Evolutionary conservation across 2,329 filamentous ascomycete species (phyloP), one percentile per base, ranked within the genome.

Genomic region (Esteya vermicola): DNA sequence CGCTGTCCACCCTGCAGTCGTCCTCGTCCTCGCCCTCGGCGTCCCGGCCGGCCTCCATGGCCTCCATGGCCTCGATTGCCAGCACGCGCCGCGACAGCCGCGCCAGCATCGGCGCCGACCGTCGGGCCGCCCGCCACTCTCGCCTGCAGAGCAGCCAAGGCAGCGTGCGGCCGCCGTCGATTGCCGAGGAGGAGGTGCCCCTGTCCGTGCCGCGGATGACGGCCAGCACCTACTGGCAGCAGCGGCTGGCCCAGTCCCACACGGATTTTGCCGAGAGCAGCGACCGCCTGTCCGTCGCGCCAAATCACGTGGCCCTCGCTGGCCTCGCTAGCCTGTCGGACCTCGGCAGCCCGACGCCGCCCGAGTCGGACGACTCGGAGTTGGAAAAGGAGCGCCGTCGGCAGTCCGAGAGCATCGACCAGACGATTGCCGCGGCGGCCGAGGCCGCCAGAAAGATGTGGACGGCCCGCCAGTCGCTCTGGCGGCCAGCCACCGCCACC

Each of bases 271-370:
- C n/a, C n/a, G n/a, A n/a, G n/a, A n/a, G n/a, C n/a, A n/a, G n/a
- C n/a, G n/a, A 16, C 33, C 21, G 14, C 7, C 9, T 21, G 10
- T 16, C 28, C 12, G 13, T 14, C 10, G 18, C 14, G 4, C 10
- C 28, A 7, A 31, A 18, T 16, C 14, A 16, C 28, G 3, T 5
- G n/a, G 9, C 21, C 4, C 30, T 14, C 34, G 60, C 66, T 38
- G 66, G 27, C 26, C 20, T 64, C 45, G 54, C 60, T 3, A 35
- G 18, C 18, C 19, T 61, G 1, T 56, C 52, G 61, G 23, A 50
- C 60, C 49, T 71, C 4, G 64, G 60, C 28, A 73, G 67, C 46
- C 68, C 69, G 25, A 75, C 70, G 35, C 70, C 70, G 37, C 66
- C 68, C 8, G 68, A 74, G 39, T 71, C 64, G 14, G 62, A 70